Evolutionary conservation across 768 basidiomycete genomes (phyloP), one percentile per base, ranked within the genome.

Genomic region (Porphyrellus cyaneotinctus): DNA sequence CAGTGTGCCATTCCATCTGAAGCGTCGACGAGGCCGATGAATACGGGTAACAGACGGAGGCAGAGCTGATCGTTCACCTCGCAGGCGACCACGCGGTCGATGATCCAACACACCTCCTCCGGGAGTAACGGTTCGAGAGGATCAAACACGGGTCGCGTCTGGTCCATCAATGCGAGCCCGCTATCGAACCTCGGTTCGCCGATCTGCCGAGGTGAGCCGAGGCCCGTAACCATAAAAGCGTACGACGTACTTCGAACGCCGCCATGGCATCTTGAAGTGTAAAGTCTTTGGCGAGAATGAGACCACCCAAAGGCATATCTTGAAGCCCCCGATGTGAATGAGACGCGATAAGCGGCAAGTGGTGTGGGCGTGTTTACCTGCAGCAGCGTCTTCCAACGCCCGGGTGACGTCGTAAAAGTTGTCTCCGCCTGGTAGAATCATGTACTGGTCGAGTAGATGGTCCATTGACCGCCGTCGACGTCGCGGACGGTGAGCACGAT

Each of bases 211-310:
- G 33, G 41, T 53, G 57, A 56, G 56, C 58, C 46, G 59, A 55
- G 49, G 35, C 1, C 48, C 43, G 57, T 35, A 49, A 43, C 38
- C 13, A 47, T 4, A 52, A 26, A 45, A 31, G 30, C 18, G 28
- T 47, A 46, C 44, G 22, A 61, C 75, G 53, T 64, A 88, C 91
- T 80, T 94, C 88, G 49, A 97, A 83, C 14, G 91, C 89, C 60
- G 88, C 88, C 93, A 97, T 95, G n/a, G 91, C 85, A 55, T 97
- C 94, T 55, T 85, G 79, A 43, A 95, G 74, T 17, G 82, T 80
- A 59, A 91, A 87, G 28, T 79, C 81, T 1, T 84, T 79, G 61
- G 82, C 83, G 31, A 91, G 77, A 7, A 93, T 54, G 52, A 92
- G 71, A 33, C 76, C 75, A 13, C 82, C 83, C 0, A 77, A 72